Conservation (phyloP, 208 protist species). For the Acanthamoeba comandoni region DNA sequence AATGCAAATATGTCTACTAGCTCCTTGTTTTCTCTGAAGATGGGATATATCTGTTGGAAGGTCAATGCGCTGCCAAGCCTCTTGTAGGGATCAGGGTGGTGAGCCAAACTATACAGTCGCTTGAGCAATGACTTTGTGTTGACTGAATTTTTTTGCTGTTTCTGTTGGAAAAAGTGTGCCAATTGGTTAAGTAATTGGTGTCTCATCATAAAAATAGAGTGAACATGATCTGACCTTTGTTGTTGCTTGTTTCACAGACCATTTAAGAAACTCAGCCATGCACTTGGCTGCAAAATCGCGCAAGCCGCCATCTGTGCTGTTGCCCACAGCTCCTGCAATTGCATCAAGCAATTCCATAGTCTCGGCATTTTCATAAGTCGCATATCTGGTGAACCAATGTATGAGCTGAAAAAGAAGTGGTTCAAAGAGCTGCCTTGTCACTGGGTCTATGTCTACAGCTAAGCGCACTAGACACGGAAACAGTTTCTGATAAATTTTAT, state of each 20-base stretch:
- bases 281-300: constrained; percentile 84
- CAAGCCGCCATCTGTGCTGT: constrained; percentile 76
- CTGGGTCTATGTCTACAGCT: constrained; percentile 85
- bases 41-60: constrained; percentile 77
- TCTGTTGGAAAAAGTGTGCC: not conserved
- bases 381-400: constrained; percentile 89
- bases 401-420: constrained; percentile 89
- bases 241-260: constrained; percentile 83
- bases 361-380: constrained; percentile 82
- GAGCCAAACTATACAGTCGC: constrained; percentile 83
- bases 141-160: constrained; percentile 67
- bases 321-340: constrained; percentile 71
- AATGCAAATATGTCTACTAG: constrained; percentile 79
- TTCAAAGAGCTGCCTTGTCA: constrained; percentile 88
- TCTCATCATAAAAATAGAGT: not conserved
- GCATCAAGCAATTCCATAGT: constrained; percentile 86
- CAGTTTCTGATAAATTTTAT: constrained; percentile 82
- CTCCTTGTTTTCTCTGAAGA: constrained; percentile 43
- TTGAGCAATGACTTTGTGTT: constrained; percentile 82
- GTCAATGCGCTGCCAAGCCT: constrained; percentile 82
- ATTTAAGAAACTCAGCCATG: constrained; percentile 87
- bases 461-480: constrained; percentile 87
- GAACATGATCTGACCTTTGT: constrained; percentile 66
- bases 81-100: constrained; percentile 84
- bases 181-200: not conserved